phyloP scores from a whole-genome alignment of 257 asterid genomes.

The Gentiana straminea region DNA sequence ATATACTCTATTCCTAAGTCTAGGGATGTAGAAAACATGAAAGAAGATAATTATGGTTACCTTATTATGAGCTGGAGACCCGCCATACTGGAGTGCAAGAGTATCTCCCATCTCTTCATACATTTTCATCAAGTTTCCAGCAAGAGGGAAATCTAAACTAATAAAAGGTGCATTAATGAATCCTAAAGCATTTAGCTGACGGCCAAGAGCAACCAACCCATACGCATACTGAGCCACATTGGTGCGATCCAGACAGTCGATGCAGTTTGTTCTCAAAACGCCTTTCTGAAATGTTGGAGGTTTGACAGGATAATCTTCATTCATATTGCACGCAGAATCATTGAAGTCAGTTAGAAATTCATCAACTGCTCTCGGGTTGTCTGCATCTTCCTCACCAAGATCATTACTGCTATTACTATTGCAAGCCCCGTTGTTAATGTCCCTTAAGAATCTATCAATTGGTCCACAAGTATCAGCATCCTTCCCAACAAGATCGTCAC shows the following conservation, averaged over 20 bases:
- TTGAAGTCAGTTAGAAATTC: constrained; percentile 11
- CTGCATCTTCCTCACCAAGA: constrained; percentile 24
- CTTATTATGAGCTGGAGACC: constrained; percentile 98
- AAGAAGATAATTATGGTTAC: constrained; percentile 17
- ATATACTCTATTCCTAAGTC: too few species aligned
- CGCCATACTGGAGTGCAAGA: constrained; percentile 92
- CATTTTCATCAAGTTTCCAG: constrained; percentile 66
- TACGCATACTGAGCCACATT: constrained; percentile 89
- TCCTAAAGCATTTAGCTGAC: constrained; percentile 73
- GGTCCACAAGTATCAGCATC: too few species aligned
- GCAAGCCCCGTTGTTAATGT: neutral
- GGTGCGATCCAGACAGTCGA: constrained; percentile 96
- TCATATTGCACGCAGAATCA: constrained; percentile 11
- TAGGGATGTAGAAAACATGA: too few species aligned
- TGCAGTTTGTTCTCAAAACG: constrained; percentile 87
- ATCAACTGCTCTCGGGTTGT: constrained; percentile 10
- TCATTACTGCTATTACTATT: constrained; percentile 29
- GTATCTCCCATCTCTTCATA: constrained; percentile 96
- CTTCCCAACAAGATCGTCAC: too few species aligned
- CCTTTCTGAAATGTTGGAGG: constrained; percentile 66
- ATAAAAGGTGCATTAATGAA: constrained; percentile 36
- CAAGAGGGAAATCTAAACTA: constrained; percentile 49
- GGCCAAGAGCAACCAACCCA: constrained; percentile 81
- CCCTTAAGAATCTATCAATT: too few species aligned
- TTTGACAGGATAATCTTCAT: constrained; percentile 21